These are phyloP conservation scores for Annulohypoxylon nitens DNA, from an alignment of 495 filamentous ascomycete genomes.

Conservation along the genomic window DNA sequence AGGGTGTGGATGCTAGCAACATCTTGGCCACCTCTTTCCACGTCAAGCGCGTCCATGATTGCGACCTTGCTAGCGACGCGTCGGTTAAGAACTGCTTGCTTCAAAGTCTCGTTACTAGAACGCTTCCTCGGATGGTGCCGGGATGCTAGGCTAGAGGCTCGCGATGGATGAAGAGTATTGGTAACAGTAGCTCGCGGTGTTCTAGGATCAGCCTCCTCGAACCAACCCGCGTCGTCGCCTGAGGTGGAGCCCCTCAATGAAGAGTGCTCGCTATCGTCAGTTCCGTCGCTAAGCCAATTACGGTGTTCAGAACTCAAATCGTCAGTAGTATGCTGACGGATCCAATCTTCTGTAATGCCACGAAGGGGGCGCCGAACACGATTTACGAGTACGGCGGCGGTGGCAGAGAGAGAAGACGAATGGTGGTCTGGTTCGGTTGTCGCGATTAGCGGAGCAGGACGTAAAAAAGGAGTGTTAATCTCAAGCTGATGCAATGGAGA, in stretches of 20 bases:
- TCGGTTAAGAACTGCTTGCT: constrained; percentile 68
- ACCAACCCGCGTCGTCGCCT: constrained; percentile 60
- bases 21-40: constrained; percentile 51
- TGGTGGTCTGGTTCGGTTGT: constrained; percentile 54
- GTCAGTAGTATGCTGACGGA: constrained; percentile 76
- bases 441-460: constrained; percentile 58
- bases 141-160: constrained; percentile 48
- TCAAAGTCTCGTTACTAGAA: constrained; percentile 74
- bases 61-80: constrained; percentile 43
- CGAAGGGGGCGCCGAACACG: constrained; percentile 65
- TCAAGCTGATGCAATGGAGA: constrained; percentile 65
- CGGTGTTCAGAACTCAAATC: constrained; percentile 71
- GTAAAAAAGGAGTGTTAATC: constrained; percentile 66
- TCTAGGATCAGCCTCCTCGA: constrained; percentile 53
- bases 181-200: constrained; percentile 58
- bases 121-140: constrained; percentile 60
- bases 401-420: constrained; percentile 61
- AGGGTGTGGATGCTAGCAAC: constrained; percentile 48
- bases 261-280: constrained; percentile 73
- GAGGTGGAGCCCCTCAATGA: constrained; percentile 70
- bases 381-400: constrained; percentile 67
- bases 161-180: constrained; percentile 53
- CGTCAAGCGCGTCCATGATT: constrained; percentile 56
- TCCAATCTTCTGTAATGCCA: constrained; percentile 83
- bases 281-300: constrained; percentile 82